Conservation (phyloP, 2,329 filamentous ascomycete species). For the Curvularia lunata region DNA sequence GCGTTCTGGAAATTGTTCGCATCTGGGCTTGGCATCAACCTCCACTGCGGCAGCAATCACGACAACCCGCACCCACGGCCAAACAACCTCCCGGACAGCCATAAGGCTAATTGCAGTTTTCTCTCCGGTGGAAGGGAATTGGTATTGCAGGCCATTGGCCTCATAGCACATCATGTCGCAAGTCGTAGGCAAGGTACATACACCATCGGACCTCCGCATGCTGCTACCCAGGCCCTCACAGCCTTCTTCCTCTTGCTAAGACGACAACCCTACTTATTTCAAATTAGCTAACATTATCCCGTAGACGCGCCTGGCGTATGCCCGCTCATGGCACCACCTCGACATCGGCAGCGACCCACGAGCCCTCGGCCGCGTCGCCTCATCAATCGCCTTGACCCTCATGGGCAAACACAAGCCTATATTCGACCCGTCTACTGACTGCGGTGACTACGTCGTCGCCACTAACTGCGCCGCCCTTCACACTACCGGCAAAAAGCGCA, state of each 20-base stretch:
- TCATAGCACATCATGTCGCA: slow-evolving; percentile 69
- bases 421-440: slow-evolving; percentile 96
- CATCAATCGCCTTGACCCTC: slow-evolving; percentile 81
- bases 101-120: background rate
- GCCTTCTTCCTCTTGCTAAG: background rate
- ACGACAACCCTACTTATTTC: background rate
- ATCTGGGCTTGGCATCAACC: slow-evolving; percentile 22
- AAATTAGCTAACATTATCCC: slow-evolving; percentile 14
- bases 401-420: slow-evolving; percentile 99
- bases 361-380: slow-evolving; percentile 87
- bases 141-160: slow-evolving; percentile 31
- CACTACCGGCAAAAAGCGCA: slow-evolving; percentile 88
- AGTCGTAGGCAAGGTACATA: slow-evolving; percentile 73
- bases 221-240: background rate
- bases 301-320: slow-evolving; percentile 95
- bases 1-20: slow-evolving; percentile 23
- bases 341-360: slow-evolving; percentile 71
- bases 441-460: slow-evolving; percentile 97
- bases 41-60: slow-evolving; percentile 20
- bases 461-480: slow-evolving; percentile 86
- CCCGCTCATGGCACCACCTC: slow-evolving; percentile 93
- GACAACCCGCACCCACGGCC: slow-evolving; percentile 7
- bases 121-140: background rate
- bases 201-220: slow-evolving; percentile 31
- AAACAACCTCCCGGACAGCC: slow-evolving; percentile 5